phyloP scores from a whole-genome alignment of 345 rosid species.

The Hevea brasiliensis region DNA sequence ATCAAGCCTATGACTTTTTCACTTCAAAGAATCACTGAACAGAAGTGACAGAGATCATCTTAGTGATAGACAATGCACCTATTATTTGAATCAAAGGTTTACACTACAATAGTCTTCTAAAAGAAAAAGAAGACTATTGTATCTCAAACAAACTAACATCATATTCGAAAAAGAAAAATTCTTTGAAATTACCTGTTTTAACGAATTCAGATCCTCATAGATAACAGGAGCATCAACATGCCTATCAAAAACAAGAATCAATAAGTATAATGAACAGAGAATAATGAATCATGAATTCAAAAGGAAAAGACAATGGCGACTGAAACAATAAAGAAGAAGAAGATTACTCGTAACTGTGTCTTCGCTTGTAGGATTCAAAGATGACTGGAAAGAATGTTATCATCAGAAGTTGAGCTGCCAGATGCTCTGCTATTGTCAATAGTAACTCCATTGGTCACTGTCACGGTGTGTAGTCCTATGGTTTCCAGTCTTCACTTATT shows the following conservation, averaged over 20 bases:
- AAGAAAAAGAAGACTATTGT: neutral
- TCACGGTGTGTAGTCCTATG: too few species aligned
- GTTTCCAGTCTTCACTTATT: too few species aligned
- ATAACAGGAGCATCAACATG: constrained; percentile 55
- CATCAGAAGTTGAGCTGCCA: constrained; percentile 32
- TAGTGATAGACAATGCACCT: neutral
- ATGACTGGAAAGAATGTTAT: constrained; percentile 33
- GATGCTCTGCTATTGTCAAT: constrained; percentile 37
- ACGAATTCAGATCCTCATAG: constrained; percentile 79
- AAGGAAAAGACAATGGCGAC: neutral
- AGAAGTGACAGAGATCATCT: neutral
- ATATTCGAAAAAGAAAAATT: neutral
- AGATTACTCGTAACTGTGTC: constrained; percentile 56
- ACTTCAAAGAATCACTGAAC: neutral
- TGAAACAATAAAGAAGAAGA: neutral
- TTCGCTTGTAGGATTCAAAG: constrained; percentile 63
- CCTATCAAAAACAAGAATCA: constrained; percentile 33
- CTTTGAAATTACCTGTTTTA: constrained; percentile 51
- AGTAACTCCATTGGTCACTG: constrained; percentile 44
- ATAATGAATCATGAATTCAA: too few species aligned
- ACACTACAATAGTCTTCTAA: neutral
- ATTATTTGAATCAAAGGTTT: neutral
- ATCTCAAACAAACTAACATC: constrained; percentile 1
- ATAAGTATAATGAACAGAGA: neutral
- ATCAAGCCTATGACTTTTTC: neutral